Evolutionary conservation across 2,329 filamentous ascomycete genomes (phyloP).

Genomic region (Botrytis hyacinthi): DNA sequence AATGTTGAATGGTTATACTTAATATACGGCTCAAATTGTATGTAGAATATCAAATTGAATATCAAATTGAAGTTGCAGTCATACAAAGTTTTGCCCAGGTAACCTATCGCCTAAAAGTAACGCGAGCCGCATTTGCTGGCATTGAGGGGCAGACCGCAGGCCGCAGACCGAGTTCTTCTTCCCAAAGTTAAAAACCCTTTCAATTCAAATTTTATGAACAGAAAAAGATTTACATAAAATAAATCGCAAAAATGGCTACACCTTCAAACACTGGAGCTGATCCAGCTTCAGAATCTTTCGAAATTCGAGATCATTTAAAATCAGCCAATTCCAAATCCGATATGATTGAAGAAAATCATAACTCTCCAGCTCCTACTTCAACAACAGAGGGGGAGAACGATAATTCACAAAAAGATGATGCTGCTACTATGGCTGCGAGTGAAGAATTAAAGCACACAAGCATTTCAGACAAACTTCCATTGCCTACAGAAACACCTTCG

Average conservation of each 20-base stretch:
- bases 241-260: slow-evolving; percentile 24
- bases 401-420: slow-evolving; percentile 49
- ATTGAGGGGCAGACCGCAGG: slow-evolving; percentile 19
- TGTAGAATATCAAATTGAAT: background rate
- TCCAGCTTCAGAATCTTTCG: slow-evolving; percentile 19
- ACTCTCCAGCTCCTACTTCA: slow-evolving; percentile 32
- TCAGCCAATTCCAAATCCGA: slow-evolving; percentile 25
- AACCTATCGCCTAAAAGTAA: background rate
- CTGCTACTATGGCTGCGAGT: slow-evolving; percentile 61
- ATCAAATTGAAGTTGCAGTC: background rate
- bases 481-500: slow-evolving; percentile 54
- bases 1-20: background rate
- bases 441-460: slow-evolving; percentile 63
- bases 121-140: slow-evolving; percentile 17
- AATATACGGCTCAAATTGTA: background rate
- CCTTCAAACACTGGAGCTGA: slow-evolving; percentile 29
- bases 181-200: background rate
- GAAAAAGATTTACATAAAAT: background rate
- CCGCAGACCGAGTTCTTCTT: slow-evolving; percentile 17
- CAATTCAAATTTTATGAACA: slow-evolving; percentile 1
- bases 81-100: background rate
- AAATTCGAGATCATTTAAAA: slow-evolving; percentile 22
- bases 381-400: slow-evolving; percentile 26
- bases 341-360: slow-evolving; percentile 32
- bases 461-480: slow-evolving; percentile 52